phyloP scores from a whole-genome alignment of 129 eudicot genomes.

The Flaveria linearis region DNA sequence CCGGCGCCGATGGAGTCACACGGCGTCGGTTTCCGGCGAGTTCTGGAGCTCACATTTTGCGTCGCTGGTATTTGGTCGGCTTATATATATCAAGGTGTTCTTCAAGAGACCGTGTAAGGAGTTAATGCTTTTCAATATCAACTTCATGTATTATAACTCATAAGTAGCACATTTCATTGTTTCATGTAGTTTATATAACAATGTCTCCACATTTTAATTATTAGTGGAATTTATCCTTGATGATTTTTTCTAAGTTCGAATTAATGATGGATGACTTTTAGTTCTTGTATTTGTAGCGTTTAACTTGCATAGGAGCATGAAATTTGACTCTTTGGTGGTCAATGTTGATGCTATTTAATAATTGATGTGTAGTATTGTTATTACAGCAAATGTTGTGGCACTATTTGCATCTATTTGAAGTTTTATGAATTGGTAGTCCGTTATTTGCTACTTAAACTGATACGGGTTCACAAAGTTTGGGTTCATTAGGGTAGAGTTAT shows the following conservation, averaged over 20 bases:
- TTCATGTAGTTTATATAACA: not conserved
- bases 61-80: conserved; percentile 97
- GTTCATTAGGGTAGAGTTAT: not conserved
- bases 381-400: not conserved
- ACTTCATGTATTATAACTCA: too few relatives aligned
- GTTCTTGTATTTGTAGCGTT: not conserved
- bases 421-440: not conserved
- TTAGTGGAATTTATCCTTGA: not conserved
- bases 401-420: not conserved
- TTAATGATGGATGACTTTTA: not conserved
- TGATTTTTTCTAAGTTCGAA: not conserved
- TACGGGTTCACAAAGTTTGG: not conserved
- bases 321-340: not conserved
- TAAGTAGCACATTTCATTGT: too few relatives aligned
- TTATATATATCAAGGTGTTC: conserved; percentile 94
- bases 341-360: not conserved
- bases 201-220: conserved; percentile 2
- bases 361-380: not conserved
- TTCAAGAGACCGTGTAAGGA: conserved; percentile 85
- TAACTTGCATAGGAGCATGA: not conserved
- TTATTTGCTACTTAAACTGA: not conserved
- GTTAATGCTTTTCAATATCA: not conserved
- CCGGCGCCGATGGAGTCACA: conserved; percentile 71
- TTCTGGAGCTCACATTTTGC: conserved; percentile 70
- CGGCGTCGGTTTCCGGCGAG: conserved; percentile 79